phyloP scores from a whole-genome alignment of 176 grass and related monocot species.

The Oryza meridionalis region DNA sequence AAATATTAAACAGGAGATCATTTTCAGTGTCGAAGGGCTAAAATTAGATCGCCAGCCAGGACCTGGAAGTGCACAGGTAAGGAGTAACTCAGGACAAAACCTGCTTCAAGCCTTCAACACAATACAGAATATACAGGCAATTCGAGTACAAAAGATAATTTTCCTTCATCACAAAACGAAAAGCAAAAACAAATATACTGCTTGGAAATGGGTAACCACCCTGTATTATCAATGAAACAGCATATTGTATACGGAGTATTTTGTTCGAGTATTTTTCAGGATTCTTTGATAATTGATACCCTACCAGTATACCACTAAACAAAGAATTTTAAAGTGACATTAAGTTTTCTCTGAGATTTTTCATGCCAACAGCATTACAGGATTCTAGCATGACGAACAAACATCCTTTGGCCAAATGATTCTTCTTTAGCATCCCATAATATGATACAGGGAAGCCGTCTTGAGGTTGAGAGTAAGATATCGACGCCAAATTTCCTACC shows the following conservation, averaged over 20 bases:
- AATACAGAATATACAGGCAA: neutral
- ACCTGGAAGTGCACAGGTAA: neutral
- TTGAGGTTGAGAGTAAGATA: conserved; percentile 1
- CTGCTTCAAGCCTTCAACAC: neutral
- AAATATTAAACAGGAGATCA: neutral
- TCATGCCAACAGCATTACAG: neutral
- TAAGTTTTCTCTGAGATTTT: neutral
- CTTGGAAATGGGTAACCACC: neutral
- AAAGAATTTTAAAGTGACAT: conserved; percentile 31
- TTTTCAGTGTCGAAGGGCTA: neutral
- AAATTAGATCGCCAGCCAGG: neutral
- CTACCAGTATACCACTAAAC: conserved; percentile 27
- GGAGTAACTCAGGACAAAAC: neutral
- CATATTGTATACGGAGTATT: conserved; percentile 13
- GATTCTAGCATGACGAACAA: neutral
- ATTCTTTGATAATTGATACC: conserved; percentile 4
- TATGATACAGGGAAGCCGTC: conserved; percentile 20
- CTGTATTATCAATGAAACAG: conserved; percentile 1
- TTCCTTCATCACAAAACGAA: neutral
- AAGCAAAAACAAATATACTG: neutral
- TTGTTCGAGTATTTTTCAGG: conserved; percentile 3
- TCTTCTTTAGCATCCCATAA: conserved; percentile 21
- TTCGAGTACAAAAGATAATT: neutral
- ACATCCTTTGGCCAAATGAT: neutral
- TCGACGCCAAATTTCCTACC: neutral